A percentile compares a stretch with the other conserved stretches of the same genome.
Conservation (phyloP, 2,329 filamentous ascomycete genomes). For the Aspergillus novoparasiticus region DNA sequence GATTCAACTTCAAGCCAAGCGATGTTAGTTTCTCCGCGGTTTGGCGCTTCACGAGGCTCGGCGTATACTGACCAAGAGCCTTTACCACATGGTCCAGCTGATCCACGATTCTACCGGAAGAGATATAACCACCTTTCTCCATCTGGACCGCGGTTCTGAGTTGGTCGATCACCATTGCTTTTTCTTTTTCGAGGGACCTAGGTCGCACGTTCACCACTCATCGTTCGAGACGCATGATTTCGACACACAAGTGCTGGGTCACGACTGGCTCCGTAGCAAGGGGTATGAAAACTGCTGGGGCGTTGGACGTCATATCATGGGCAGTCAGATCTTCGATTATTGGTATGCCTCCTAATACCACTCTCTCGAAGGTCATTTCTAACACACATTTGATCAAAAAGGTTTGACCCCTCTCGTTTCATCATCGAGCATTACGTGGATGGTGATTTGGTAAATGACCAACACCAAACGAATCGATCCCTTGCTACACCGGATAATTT, state of each 20-base stretch:
- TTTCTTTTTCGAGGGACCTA: conserved; percentile 44
- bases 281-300: conserved; percentile 70
- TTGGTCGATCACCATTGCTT: conserved; percentile 60
- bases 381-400: not conserved
- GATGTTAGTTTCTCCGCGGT: conserved; percentile 7
- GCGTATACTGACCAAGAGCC: too few species aligned
- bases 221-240: conserved; percentile 72
- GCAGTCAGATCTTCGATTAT: conserved; percentile 73
- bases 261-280: conserved; percentile 67
- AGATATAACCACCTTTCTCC: conserved; percentile 54
- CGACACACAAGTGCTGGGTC: conserved; percentile 69
- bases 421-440: conserved; percentile 74
- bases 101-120: conserved; percentile 13
- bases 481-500: conserved; percentile 12
- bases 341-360: conserved; percentile 52
- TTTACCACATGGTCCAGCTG: conserved; percentile 5
- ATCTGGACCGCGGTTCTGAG: conserved; percentile 55
- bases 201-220: conserved; percentile 65
- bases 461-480: conserved; percentile 46
- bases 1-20: conserved; percentile 13
- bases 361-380: not conserved
- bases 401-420: conserved; percentile 58
- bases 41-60: too few species aligned
- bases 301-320: conserved; percentile 69
- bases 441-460: conserved; percentile 65